phyloP scores from a whole-genome alignment of 2,329 filamentous ascomycete genomes.

The Hymenoscyphus linearis region DNA sequence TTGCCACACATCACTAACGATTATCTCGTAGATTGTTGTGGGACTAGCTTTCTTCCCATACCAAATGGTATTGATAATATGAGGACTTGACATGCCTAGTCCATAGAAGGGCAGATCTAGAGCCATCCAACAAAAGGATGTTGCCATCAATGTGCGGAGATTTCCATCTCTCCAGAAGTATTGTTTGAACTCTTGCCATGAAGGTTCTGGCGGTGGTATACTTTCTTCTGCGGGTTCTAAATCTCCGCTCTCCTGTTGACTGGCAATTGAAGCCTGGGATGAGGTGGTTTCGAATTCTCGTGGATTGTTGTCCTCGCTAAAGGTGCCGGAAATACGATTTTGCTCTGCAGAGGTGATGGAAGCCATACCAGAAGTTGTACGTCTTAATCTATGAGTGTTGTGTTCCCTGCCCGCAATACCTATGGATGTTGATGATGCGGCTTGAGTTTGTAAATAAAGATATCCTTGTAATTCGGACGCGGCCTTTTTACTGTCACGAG shows the following conservation, averaged over 20 bases:
- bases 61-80: constrained; percentile 19
- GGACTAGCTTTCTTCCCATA: constrained; percentile 15
- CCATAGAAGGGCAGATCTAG: constrained; percentile 40
- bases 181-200: constrained; percentile 22
- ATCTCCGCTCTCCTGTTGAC: background rate
- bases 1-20: constrained; percentile 20
- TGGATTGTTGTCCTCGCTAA: background rate
- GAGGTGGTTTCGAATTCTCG: background rate
- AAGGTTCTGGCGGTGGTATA: constrained; percentile 15
- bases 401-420: background rate
- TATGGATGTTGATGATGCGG: constrained; percentile 6
- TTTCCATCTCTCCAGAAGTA: constrained; percentile 40
- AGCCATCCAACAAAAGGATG: constrained; percentile 34
- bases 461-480: constrained; percentile 20
- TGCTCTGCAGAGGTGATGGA: background rate
- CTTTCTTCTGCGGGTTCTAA: constrained; percentile 1
- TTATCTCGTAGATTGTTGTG: constrained; percentile 15
- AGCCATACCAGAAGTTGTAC: background rate
- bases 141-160: constrained; percentile 58
- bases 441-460: constrained; percentile 10
- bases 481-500: constrained; percentile 18
- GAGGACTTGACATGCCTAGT: constrained; percentile 56
- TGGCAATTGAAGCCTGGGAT: background rate
- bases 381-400: background rate
- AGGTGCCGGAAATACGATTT: background rate